Percentiles rank a stretch among this genome's conserved stretches.
phyloP scores from a whole-genome alignment of 805 yeast genomes.

The Lipomyces lipofer region DNA sequence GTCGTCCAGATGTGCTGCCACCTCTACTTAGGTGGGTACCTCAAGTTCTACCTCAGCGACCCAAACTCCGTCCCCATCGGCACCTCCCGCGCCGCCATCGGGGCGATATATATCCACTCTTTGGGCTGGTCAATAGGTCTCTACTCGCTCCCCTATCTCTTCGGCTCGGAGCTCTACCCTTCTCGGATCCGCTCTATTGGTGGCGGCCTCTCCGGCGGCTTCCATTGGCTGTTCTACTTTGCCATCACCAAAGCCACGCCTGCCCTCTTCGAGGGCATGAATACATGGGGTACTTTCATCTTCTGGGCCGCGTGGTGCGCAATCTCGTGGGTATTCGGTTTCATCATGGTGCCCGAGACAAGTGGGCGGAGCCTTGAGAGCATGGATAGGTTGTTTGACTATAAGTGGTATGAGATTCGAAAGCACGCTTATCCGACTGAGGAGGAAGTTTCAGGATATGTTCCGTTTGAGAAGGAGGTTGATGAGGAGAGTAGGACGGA shows the following conservation, averaged over 20 bases:
- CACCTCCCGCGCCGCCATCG: conserved; percentile 17
- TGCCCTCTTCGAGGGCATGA: conserved; percentile 8
- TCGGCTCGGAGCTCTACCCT: conserved; percentile 20
- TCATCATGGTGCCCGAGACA: conserved; percentile 19
- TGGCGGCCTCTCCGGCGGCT: conserved; percentile 8
- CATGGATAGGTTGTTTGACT: conserved; percentile 7
- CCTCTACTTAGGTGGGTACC: conserved; percentile 10
- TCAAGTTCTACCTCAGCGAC: conserved; percentile 4
- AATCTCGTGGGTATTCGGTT: conserved; percentile 15
- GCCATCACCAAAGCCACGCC: conserved; percentile 23
- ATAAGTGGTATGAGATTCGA: conserved; percentile 16
- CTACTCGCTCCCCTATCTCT: conserved; percentile 14
- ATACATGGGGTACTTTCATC: conserved; percentile 16
- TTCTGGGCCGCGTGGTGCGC: conserved; percentile 19
- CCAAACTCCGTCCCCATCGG: conserved; percentile 5
- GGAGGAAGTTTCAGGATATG: neutral
- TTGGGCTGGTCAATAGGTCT: conserved; percentile 18
- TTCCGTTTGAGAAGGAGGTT: no score
- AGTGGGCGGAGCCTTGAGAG: conserved; percentile 15
- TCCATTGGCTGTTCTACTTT: conserved; percentile 21
- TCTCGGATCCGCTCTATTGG: conserved; percentile 15
- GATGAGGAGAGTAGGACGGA: no score
- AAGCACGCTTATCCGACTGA: conserved; percentile 8
- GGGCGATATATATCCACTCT: conserved; percentile 18
- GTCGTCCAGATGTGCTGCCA: conserved; percentile 14